Evolutionary conservation across 768 basidiomycete species (phyloP).

Genomic region (Clitopilus passeckerianus): DNA sequence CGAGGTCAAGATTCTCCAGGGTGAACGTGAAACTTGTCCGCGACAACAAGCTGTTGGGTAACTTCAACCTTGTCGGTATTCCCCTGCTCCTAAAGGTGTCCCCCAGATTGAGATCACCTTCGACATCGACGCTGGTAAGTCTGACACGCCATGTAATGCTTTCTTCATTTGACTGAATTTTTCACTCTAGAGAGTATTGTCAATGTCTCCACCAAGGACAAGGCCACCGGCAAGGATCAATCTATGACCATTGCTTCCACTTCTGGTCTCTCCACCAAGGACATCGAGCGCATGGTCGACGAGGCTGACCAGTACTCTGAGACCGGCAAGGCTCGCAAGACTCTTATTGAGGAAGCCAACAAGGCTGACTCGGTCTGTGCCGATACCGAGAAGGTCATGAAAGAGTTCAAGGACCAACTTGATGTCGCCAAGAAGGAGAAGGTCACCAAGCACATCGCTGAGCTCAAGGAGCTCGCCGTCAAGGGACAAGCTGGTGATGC

Average conservation of each 20-base stretch:
- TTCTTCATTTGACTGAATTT: too few species aligned
- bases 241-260: constrained; percentile 98
- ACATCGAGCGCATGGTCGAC: constrained; percentile 95
- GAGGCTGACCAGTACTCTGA: constrained; percentile 95
- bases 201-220: constrained; percentile 94
- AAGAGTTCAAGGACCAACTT: constrained; percentile 96
- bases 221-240: constrained; percentile 86
- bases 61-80: constrained; percentile 99
- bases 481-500: constrained; percentile 89
- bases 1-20: constrained; percentile 99
- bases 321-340: constrained; percentile 81
- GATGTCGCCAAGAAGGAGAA: constrained; percentile 92
- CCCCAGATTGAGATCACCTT: constrained; percentile 89
- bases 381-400: constrained; percentile 97
- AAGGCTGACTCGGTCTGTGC: constrained; percentile 91
- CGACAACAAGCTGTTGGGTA: constrained; percentile 98
- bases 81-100: constrained; percentile 83
- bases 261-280: constrained; percentile 92
- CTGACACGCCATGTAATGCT: too few species aligned
- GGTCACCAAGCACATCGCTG: constrained; percentile 79
- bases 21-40: constrained; percentile 97
- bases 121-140: constrained; percentile 91
- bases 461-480: constrained; percentile 83
- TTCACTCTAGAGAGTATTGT: constrained; percentile 80
- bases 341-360: constrained; percentile 94